Base-by-base conservation (phyloP, 805 yeast genomes). In the Naumovozyma dairenensis region DNA sequence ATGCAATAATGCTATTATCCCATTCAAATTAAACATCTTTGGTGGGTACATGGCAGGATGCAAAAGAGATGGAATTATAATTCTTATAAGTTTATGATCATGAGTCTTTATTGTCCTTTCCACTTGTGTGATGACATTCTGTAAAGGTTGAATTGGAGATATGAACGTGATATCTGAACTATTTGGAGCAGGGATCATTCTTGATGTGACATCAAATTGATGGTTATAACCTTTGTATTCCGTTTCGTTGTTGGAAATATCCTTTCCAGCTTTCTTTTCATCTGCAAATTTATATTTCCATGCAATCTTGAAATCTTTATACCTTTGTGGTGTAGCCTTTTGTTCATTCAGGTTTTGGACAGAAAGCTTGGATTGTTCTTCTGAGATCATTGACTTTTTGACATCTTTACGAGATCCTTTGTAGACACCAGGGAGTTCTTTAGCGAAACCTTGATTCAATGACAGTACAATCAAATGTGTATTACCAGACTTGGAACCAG, bases 211-310 rank as follows among this genome's bases (percentile, higher is more conserved):
- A 49, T 85, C 96, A 55, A 85, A 82, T 43, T 73, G 79, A 39
- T 74, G 64, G 38, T 59, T 70, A 54, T 74, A 84, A 42, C 75
- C 54, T 27, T 77, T 77, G 44, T 66, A 64, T 31, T 42, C 16
- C 21, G 29, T 27, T 25, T 38, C 28, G n/a, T 35, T 29, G 42
- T 25, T 37, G 49, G n/a, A 12, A 44, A 43, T 53, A 33, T 49
- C 45, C 36, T 43, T 21, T 5, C 27, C 34, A 12, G 31, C 39
- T 15, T 30, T 27, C 27, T 35, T 38, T 28, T 57, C 60, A 32
- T 63, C 62, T 16, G 63, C 64, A 34, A 65, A 59, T 0, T 89
- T 92, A 50, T 87, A 87, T 48, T 96, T 71, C 97, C 97, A 87
- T 1, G 97, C 96, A 45, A 87, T 87, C 51, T 78, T 82, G 68